phyloP scores from a whole-genome alignment of 331 rosid genomes.

The Ulmus americana region DNA sequence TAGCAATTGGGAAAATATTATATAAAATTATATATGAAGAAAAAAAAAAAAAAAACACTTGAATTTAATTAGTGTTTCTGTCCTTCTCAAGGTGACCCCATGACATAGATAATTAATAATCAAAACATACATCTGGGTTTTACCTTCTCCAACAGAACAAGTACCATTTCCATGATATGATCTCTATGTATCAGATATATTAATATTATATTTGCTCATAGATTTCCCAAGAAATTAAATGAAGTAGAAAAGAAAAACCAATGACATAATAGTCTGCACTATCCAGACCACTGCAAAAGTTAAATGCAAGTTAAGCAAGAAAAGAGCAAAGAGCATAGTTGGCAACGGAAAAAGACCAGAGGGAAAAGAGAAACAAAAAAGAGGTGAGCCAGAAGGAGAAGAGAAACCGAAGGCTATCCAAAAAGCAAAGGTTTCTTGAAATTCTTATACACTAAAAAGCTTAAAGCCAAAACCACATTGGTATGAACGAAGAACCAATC shows the following conservation, averaged over 20 bases:
- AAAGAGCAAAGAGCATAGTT: slow-evolving; percentile 17
- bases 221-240: too few species aligned
- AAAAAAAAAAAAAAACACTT: slow-evolving; percentile 20
- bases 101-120: slow-evolving; percentile 1
- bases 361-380: background rate
- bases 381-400: slow-evolving; percentile 14
- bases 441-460: slow-evolving; percentile 18
- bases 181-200: too few species aligned
- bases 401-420: background rate
- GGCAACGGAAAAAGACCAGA: slow-evolving; percentile 15
- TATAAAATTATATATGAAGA: background rate
- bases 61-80: slow-evolving; percentile 5
- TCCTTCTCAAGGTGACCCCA: slow-evolving; percentile 32
- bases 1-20: slow-evolving; percentile 20
- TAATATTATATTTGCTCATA: too few species aligned
- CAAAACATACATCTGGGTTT: slow-evolving; percentile 23
- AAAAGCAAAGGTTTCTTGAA: slow-evolving; percentile 5
- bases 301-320: slow-evolving; percentile 19
- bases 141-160: slow-evolving; percentile 15
- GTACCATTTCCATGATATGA: too few species aligned
- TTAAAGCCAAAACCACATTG: slow-evolving; percentile 3
- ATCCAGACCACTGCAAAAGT: slow-evolving; percentile 20
- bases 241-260: background rate
- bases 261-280: slow-evolving; percentile 14
- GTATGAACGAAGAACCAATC: slow-evolving; percentile 4